phyloP scores from a whole-genome alignment of 1,284 basidiomycete species.

The Kwoniella shivajii region DNA sequence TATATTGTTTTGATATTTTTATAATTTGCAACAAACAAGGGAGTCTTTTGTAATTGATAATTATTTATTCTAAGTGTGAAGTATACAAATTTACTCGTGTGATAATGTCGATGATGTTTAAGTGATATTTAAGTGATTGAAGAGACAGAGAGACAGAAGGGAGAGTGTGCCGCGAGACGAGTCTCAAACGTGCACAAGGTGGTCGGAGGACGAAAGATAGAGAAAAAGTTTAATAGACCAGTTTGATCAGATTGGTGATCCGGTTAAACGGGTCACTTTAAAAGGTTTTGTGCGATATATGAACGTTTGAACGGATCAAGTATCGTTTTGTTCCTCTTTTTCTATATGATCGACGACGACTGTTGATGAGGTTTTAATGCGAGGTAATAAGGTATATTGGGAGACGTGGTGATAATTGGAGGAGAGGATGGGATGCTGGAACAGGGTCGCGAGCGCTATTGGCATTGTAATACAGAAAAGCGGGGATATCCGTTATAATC shows the following conservation, averaged over 20 bases:
- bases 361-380: slow-evolving; percentile 49
- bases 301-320: slow-evolving; percentile 17
- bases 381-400: slow-evolving; percentile 43
- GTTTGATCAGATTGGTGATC: slow-evolving; percentile 27
- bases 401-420: slow-evolving; percentile 37
- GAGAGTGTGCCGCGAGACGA: slow-evolving; percentile 52
- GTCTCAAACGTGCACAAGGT: slow-evolving; percentile 55
- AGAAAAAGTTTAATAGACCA: slow-evolving; percentile 37
- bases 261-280: slow-evolving; percentile 2
- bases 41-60: neutral
- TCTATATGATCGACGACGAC: slow-evolving; percentile 18
- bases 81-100: neutral
- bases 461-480: neutral
- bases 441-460: slow-evolving; percentile 92
- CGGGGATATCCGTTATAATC: neutral
- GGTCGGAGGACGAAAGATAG: slow-evolving; percentile 35
- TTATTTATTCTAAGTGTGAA: neutral
- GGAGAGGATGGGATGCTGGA: slow-evolving; percentile 69
- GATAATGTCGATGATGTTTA: neutral
- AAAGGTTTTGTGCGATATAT: slow-evolving; percentile 7
- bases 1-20: neutral
- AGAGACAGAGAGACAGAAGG: slow-evolving; percentile 2
- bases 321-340: neutral
- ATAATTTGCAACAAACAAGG: neutral
- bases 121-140: slow-evolving; percentile 1